Evolutionary conservation across 768 basidiomycete genomes (phyloP).

Genomic region (Leccinum boreale): DNA sequence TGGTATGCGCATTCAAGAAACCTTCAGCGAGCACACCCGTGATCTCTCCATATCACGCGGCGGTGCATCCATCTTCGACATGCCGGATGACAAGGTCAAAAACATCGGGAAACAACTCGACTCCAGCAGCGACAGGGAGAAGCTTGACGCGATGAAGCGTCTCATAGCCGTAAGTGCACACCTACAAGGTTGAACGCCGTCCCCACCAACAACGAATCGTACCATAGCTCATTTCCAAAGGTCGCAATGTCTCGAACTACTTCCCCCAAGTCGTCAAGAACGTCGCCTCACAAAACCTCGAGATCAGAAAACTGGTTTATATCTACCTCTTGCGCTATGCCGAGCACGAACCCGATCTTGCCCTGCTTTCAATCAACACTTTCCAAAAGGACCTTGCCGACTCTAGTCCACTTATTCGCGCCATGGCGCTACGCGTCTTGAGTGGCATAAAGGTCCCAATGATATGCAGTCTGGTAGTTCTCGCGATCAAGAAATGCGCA

Average conservation of each 20-base stretch:
- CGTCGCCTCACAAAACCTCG: conserved; percentile 88
- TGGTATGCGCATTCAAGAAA: conserved; percentile 80
- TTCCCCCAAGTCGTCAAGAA: conserved; percentile 98
- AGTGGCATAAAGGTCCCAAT: conserved; percentile 89
- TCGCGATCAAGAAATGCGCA: conserved; percentile 91
- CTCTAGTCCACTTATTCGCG: conserved; percentile 88
- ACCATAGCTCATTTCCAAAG: conserved; percentile 84
- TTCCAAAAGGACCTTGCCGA: conserved; percentile 97
- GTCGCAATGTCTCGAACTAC: conserved; percentile 86
- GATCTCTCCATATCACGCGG: conserved; percentile 62
- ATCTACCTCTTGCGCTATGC: conserved; percentile 96
- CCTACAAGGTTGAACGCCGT: background rate
- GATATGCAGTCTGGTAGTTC: conserved; percentile 79
- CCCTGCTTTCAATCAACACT: conserved; percentile 94
- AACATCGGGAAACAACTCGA: conserved; percentile 87
- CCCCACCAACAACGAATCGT: background rate
- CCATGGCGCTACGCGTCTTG: conserved; percentile 92
- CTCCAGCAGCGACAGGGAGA: conserved; percentile 83
- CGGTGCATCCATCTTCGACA: conserved; percentile 58
- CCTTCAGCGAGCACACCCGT: conserved; percentile 75
- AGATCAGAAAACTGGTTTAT: conserved; percentile 95
- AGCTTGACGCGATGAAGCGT: conserved; percentile 92
- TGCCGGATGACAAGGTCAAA: conserved; percentile 75
- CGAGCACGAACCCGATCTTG: conserved; percentile 89
- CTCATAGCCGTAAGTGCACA: conserved; percentile 76